Percentiles rank a stretch among this genome's conserved stretches.
Evolutionary conservation across 2,329 filamentous ascomycete species (phyloP).

Genomic region (Pseudogymnoascus sp.): DNA sequence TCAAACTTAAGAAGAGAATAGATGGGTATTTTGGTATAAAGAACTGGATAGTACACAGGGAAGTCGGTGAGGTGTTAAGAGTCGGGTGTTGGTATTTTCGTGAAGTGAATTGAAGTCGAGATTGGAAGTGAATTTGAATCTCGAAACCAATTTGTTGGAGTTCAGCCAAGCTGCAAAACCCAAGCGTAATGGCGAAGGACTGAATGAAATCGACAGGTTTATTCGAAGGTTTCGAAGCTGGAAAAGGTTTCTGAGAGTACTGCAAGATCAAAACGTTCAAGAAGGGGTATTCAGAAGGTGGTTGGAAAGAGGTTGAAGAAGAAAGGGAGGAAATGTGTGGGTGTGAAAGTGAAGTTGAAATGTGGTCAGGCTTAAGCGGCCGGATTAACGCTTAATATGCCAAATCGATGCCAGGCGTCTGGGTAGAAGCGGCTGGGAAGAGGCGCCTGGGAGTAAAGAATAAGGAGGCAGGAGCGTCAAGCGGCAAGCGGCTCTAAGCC

Average conservation of each 20-base stretch:
- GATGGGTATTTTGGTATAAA: not conserved
- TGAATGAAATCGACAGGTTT: not conserved
- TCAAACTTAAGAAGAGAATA: not conserved
- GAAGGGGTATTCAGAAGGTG: not conserved
- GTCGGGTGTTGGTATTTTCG: not conserved
- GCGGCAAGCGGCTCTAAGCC: not conserved
- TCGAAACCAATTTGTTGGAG: not conserved
- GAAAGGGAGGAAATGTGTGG: not conserved
- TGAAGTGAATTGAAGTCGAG: not conserved
- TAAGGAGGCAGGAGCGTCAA: not conserved
- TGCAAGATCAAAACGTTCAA: not conserved
- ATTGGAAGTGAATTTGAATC: not conserved
- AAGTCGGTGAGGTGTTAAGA: not conserved
- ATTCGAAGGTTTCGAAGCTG: not conserved
- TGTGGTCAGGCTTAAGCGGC: not conserved
- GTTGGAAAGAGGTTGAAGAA: conserved; percentile 3
- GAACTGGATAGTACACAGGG: not conserved
- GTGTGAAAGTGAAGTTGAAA: not conserved
- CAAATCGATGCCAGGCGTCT: not conserved
- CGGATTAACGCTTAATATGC: not conserved
- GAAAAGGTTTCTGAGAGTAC: not conserved
- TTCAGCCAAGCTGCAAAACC: not conserved
- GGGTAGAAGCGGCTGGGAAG: not conserved
- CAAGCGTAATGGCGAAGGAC: too few relatives aligned
- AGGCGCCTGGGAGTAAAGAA: not conserved